A percentile compares a stretch with the other conserved stretches of the same genome.
phyloP scores from a whole-genome alignment of 306 rosid genomes.

The Acacia crassicarpa region DNA sequence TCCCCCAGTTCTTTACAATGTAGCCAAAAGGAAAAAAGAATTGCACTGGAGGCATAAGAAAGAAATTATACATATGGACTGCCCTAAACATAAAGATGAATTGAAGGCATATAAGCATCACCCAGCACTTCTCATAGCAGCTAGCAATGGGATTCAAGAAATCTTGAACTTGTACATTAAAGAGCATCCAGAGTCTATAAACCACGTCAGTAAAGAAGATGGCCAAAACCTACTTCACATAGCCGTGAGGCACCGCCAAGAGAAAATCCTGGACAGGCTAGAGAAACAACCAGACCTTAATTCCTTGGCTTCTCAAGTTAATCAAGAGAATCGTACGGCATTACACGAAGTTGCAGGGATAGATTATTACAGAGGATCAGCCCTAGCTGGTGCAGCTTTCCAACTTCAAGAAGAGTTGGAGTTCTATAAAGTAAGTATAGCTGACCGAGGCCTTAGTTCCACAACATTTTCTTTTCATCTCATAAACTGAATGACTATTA shows the following conservation, averaged over 20 bases:
- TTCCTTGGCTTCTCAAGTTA: neutral
- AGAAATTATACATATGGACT: too few species aligned
- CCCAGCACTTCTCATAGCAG: conserved; percentile 34
- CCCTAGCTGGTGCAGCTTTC: conserved; percentile 30
- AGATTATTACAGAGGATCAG: neutral
- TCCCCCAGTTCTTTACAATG: neutral
- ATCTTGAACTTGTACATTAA: conserved; percentile 21
- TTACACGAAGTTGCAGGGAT: conserved; percentile 35
- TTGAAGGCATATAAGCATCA: neutral
- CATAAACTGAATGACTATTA: too few species aligned
- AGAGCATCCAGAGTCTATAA: conserved; percentile 20
- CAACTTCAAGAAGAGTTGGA: conserved; percentile 43
- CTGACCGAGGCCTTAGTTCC: too few species aligned
- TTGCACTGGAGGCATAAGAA: too few species aligned
- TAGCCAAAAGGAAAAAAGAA: too few species aligned
- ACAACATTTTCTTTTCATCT: too few species aligned
- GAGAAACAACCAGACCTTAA: neutral
- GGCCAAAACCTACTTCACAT: conserved; percentile 29
- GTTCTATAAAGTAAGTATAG: conserved; percentile 34
- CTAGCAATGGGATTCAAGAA: conserved; percentile 34
- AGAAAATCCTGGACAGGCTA: conserved; percentile 5
- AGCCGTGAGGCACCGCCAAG: conserved; percentile 31
- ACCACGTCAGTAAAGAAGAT: neutral
- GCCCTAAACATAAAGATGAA: neutral
- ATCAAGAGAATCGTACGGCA: conserved; percentile 2